Conservation (phyloP, 495 filamentous ascomycete genomes). For the Aspergillus sclerotiicarbonarius region DNA sequence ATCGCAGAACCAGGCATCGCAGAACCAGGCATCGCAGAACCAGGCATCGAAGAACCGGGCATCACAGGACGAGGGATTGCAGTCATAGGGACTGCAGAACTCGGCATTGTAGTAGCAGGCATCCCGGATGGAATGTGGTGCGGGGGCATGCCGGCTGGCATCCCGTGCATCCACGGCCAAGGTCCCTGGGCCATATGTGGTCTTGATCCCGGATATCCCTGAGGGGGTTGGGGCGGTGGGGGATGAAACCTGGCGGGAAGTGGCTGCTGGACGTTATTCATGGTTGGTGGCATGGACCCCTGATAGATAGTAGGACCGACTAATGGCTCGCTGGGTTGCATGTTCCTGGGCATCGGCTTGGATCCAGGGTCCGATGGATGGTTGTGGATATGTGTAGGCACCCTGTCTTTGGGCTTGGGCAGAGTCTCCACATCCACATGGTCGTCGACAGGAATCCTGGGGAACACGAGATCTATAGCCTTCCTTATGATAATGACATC, state of each 20-base stretch:
- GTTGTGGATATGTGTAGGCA: neutral
- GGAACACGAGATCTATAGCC: slow-evolving; percentile 16
- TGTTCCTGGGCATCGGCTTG: neutral
- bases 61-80: neutral
- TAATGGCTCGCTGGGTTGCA: neutral
- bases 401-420: neutral
- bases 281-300: neutral
- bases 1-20: too few relatives aligned
- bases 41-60: slow-evolving; percentile 1
- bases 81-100: too few relatives aligned
- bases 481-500: slow-evolving; percentile 38
- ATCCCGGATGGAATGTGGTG: neutral
- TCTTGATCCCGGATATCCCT: slow-evolving; percentile 1
- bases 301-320: neutral
- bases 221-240: slow-evolving; percentile 9
- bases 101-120: too few relatives aligned
- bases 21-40: too few relatives aligned
- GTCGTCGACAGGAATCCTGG: slow-evolving; percentile 17
- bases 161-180: slow-evolving; percentile 9
- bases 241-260: slow-evolving; percentile 10
- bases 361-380: neutral
- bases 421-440: slow-evolving; percentile 12
- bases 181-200: slow-evolving; percentile 4
- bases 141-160: neutral
- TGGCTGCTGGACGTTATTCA: slow-evolving; percentile 8